Base-by-base conservation (phyloP, 805 yeast genomes). In the Lachancea kluyveri region DNA sequence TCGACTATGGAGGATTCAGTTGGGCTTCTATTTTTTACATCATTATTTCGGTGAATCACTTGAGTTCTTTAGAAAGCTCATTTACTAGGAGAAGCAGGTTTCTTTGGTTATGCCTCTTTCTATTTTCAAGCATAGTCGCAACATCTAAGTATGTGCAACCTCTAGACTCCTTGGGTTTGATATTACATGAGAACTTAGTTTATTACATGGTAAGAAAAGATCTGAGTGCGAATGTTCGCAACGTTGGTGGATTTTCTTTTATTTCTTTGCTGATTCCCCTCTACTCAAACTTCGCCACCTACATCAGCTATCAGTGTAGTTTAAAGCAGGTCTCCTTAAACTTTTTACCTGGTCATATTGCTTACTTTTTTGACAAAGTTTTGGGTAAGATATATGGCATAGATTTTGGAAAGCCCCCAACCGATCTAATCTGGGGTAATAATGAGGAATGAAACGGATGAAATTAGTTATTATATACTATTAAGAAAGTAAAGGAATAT, bases 1-100 rank as follows among this genome's bases (percentile, higher is more conserved):
- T 67, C 6, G 60, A 67, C 38, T 54, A 52, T 33, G 73, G 72
- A 0, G 36, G 41, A 10, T 48, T 69, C 8, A 12, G 20, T 17
- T 41, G 49, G 46, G 26, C 37, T 8, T 40, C 50, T 4, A 26
- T 53, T 26, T 17, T 51, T 7, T 46, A 50, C 23, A 34, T 54
- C 8, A 33, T 44, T 17, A 27, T 50, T 13, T 40, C 43, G 18
- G 47, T 49, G 6, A 41, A 41, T 12, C 47, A 47, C 23, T 33
- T 53, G 26, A 37, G 55, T n/a, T 21, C 39, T 11, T 27, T 54
- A 28, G 60, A 54, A 29, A 50, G 45, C 17, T 43, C 58, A 17
- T 40, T 50, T 17, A 30, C 38, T 16, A 27, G 37, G 8, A 50
- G 40, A 21, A 42, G 53, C 21, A 39, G 47, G 19, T 53, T 43